Evolutionary conservation across 2,329 filamentous ascomycete species (phyloP).

Genomic region (Cladorrhinum sp.): DNA sequence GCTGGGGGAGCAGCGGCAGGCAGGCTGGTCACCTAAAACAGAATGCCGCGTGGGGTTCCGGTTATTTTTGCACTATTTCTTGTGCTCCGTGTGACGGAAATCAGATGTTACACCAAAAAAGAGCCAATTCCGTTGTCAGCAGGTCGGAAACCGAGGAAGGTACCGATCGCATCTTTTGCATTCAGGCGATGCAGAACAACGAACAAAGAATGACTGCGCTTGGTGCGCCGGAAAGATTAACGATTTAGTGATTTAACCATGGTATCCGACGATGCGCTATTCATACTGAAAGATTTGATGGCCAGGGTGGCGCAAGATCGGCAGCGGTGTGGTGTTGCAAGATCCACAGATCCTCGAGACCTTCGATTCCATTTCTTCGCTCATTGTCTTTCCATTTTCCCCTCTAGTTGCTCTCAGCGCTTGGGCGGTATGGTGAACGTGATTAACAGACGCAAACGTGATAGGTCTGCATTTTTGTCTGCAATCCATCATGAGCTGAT

Average conservation of each 20-base stretch:
- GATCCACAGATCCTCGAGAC: background rate
- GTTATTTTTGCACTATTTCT: background rate
- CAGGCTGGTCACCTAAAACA: background rate
- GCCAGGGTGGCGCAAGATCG: background rate
- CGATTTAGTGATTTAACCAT: background rate
- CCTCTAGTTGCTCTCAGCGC: background rate
- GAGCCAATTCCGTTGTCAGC: background rate
- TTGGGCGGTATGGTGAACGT: background rate
- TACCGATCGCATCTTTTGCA: background rate
- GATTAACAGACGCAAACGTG: background rate
- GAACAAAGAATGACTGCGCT: background rate
- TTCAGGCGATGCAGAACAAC: background rate
- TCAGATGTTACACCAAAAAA: background rate
- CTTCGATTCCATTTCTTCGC: background rate
- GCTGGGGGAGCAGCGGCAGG: background rate
- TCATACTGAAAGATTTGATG: background rate
- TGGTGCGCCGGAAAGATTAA: background rate
- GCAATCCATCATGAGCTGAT: background rate
- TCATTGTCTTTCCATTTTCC: background rate
- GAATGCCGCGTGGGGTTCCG: conserved; percentile 1
- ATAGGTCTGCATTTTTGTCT: background rate
- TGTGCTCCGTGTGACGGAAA: background rate
- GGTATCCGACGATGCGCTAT: background rate
- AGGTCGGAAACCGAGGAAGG: background rate
- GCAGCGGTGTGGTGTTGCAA: conserved; percentile 6